Percentiles rank a stretch among this genome's conserved stretches.
Evolutionary conservation across 306 rosid genomes (phyloP).

Genomic region (Quercus glauca): DNA sequence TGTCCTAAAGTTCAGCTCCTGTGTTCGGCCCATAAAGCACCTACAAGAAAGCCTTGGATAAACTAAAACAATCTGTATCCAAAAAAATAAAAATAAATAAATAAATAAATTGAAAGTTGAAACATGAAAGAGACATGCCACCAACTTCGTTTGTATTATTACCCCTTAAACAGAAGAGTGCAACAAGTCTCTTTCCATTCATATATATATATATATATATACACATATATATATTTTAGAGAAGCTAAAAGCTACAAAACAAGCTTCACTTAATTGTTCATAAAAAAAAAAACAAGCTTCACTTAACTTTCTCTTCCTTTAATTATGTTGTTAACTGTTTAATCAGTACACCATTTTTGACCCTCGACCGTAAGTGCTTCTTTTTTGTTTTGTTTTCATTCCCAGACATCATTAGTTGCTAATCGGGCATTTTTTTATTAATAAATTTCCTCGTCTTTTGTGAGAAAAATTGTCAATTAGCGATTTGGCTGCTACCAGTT

Average conservation of each 20-base stretch:
- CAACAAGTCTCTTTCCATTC: conserved; percentile 28
- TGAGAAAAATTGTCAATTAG: neutral
- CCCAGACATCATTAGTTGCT: too few species aligned
- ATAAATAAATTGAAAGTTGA: conserved; percentile 20
- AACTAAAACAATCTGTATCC: conserved; percentile 16
- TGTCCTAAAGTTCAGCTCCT: too few species aligned
- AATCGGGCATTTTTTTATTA: neutral
- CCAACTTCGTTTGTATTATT: conserved; percentile 15
- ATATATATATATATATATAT: too few species aligned
- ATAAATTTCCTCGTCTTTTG: neutral
- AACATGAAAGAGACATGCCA: conserved; percentile 46
- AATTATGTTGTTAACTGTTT: neutral
- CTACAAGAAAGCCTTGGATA: neutral
- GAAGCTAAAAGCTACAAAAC: conserved; percentile 21
- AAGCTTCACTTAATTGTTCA: too few species aligned
- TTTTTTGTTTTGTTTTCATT: neutral
- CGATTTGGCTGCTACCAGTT: neutral
- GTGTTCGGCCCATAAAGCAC: neutral
- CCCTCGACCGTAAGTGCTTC: neutral
- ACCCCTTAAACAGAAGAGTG: neutral
- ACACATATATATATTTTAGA: conserved; percentile 22
- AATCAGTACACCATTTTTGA: neutral
- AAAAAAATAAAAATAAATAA: too few species aligned
- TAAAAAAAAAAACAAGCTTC: too few species aligned
- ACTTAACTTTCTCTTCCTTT: neutral